Evolutionary conservation across 805 yeast genomes (phyloP), one percentile per base, ranked within the genome.

Genomic region (Geotrichum ghanense): DNA sequence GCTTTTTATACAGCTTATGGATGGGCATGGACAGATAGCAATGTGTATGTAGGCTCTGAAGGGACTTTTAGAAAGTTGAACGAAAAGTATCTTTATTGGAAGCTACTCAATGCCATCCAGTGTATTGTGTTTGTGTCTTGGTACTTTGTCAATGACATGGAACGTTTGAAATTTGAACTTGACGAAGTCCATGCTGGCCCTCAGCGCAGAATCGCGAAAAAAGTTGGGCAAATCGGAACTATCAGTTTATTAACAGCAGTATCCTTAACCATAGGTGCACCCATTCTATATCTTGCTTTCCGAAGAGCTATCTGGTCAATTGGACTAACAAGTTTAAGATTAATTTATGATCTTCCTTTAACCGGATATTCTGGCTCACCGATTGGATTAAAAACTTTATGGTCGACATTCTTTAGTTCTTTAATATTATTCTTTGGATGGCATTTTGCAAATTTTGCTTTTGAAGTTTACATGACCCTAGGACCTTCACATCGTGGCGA

Each of bases 401-500:
- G 48, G 34, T 43, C 43, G 22, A 47, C 50, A 1, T 25, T 51
- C 7, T 26, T 48, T 4, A 26, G 46, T n/a, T 51, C 56, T 17
- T 44, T 54, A 7, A 42, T 56, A 2, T 45, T 59, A 5, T 26
- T 53, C 3, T 35, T 53, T 12, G 40, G 51, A 3, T 62, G 66
- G 64, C 53, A 48, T 21, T 43, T 57, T 19, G 49, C 58, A 5
- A 56, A 61, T 49, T 44, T 56, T 31, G 53, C 55, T 45, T 61
- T 57, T 47, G 48, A 56, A 21, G 51, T 59, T 20, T 68, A 64
- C 49, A 46, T 68, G 57, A 54, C 65, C 3, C 52, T 61, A 10
- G 71, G 70, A 1, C 69, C 72, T 1, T 45, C 50, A 6, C 62
- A 61, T 42, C 43, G 61, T 12, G 63, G 64, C 10, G 51, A 52